phyloP scores from a whole-genome alignment of 2,329 filamentous ascomycete species.

The Colletotrichum tanaceti region DNA sequence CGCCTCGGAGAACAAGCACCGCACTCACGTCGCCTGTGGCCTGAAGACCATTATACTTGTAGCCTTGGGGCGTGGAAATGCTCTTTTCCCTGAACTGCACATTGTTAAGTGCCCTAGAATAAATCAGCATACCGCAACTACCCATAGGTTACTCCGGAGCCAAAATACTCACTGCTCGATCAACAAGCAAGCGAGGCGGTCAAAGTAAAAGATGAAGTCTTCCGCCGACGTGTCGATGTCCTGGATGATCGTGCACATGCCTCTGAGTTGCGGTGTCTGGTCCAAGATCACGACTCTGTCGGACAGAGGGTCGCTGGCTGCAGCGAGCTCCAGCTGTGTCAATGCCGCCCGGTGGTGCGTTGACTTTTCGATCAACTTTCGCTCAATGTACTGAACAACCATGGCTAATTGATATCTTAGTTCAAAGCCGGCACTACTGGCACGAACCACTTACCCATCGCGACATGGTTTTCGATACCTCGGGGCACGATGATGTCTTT shows the following conservation, averaged over 20 bases:
- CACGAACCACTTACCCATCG: conserved; percentile 71
- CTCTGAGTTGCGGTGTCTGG: conserved; percentile 82
- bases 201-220: conserved; percentile 98
- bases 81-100: conserved; percentile 73
- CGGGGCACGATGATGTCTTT: conserved; percentile 92
- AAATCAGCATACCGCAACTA: conserved; percentile 26
- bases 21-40: conserved; percentile 82
- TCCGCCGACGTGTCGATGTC: conserved; percentile 82
- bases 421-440: not conserved
- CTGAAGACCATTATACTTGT: conserved; percentile 77
- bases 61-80: conserved; percentile 77
- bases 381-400: conserved; percentile 93
- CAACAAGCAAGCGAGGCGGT: conserved; percentile 85
- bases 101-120: conserved; percentile 77
- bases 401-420: conserved; percentile 67
- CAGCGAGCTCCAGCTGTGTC: conserved; percentile 77
- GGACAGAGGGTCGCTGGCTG: conserved; percentile 78
- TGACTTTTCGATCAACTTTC: conserved; percentile 88
- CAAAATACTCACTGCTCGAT: conserved; percentile 74
- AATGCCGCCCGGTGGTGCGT: conserved; percentile 83
- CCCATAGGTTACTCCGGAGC: too few relatives aligned
- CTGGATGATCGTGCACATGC: conserved; percentile 92
- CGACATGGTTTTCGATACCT: conserved; percentile 93
- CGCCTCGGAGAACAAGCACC: conserved; percentile 88
- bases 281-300: conserved; percentile 79